phyloP scores from a whole-genome alignment of 176 grass and related monocot species.

The Guadua angustifolia region DNA sequence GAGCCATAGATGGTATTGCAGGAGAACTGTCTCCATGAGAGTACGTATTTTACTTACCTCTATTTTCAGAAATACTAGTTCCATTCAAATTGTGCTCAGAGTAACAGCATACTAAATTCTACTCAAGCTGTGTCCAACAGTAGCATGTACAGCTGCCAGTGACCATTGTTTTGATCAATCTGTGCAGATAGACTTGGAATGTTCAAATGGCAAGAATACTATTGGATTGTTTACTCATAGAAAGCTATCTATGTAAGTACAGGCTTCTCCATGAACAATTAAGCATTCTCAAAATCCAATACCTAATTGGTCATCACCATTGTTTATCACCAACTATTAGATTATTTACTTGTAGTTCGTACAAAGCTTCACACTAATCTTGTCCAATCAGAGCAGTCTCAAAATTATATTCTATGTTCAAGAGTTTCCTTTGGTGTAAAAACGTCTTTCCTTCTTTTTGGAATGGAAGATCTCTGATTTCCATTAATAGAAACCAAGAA shows the following conservation, averaged over 20 bases:
- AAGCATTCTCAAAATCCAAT: neutral
- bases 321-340: neutral
- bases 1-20: slow-evolving; percentile 77
- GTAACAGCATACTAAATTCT: neutral
- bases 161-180: slow-evolving; percentile 14
- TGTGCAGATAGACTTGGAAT: slow-evolving; percentile 76
- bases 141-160: neutral
- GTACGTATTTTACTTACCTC: slow-evolving; percentile 52
- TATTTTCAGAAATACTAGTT: slow-evolving; percentile 3
- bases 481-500: too few relatives aligned
- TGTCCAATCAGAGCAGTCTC: too few relatives aligned
- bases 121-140: slow-evolving; percentile 17
- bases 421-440: too few relatives aligned
- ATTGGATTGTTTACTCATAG: slow-evolving; percentile 71
- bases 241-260: slow-evolving; percentile 68
- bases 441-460: too few relatives aligned
- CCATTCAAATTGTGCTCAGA: neutral
- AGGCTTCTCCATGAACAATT: neutral
- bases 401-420: too few relatives aligned
- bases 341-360: neutral
- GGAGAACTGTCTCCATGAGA: slow-evolving; percentile 84
- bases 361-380: neutral
- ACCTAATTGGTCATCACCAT: neutral
- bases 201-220: slow-evolving; percentile 62
- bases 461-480: too few relatives aligned